Evolutionary conservation across 1,139 yeast species (phyloP).

Genomic region (Kurtzmaniella quercitrusa): DNA sequence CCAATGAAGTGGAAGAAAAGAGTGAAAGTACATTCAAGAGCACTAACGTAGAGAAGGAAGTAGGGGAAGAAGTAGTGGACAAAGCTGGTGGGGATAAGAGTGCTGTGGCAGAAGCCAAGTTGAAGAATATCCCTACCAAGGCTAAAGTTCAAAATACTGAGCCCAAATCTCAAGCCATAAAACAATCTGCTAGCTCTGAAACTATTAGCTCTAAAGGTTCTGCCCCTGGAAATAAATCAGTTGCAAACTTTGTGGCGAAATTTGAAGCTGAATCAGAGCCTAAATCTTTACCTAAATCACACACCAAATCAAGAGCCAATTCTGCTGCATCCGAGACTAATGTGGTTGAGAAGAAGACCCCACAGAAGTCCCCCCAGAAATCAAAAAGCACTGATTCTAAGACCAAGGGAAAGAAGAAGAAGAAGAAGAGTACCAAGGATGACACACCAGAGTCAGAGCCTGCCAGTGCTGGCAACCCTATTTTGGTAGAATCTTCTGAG

Average conservation of each 20-base stretch:
- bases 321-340: not conserved
- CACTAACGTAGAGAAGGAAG: slow-evolving; percentile 1
- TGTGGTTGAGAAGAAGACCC: slow-evolving; percentile 5
- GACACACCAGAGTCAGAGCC: slow-evolving; percentile 1
- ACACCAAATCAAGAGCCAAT: too few relatives aligned
- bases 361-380: not conserved
- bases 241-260: too few relatives aligned
- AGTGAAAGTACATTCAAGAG: slow-evolving; percentile 1
- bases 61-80: slow-evolving; percentile 2
- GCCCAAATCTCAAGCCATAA: too few relatives aligned
- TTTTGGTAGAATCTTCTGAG: slow-evolving; percentile 10
- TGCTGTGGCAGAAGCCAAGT: too few relatives aligned
- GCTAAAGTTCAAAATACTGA: too few relatives aligned
- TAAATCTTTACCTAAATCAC: too few relatives aligned
- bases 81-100: not conserved
- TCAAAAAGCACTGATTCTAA: not conserved
- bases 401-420: not conserved
- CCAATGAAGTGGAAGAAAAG: not conserved
- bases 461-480: slow-evolving; percentile 1
- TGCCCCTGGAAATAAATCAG: too few relatives aligned
- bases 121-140: too few relatives aligned
- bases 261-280: too few relatives aligned
- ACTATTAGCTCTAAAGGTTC: too few relatives aligned
- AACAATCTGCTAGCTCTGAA: too few relatives aligned
- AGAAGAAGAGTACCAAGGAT: slow-evolving; percentile 1